A percentile compares a stretch with the other conserved stretches of the same genome.
These are phyloP conservation scores for Tricholoma furcatifolium DNA, from an alignment of 768 basidiomycete genomes.

Conservation along the genomic window DNA sequence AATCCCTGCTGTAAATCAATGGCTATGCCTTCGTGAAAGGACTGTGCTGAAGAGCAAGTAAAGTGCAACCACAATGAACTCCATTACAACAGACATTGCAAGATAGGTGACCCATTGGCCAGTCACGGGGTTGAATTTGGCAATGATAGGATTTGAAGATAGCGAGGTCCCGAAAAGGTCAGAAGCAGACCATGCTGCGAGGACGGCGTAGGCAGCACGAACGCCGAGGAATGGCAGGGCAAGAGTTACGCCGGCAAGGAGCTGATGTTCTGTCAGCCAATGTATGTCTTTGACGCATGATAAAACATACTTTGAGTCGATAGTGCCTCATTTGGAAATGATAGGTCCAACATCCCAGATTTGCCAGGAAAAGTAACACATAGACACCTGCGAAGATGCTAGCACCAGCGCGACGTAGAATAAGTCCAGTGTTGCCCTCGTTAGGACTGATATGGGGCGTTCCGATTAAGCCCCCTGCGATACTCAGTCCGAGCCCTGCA, in stretches of 20 bases:
- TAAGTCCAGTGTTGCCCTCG: slow-evolving; percentile 31
- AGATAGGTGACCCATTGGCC: slow-evolving; percentile 62
- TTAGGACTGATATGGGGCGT: slow-evolving; percentile 33
- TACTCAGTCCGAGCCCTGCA: slow-evolving; percentile 38
- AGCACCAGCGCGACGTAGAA: slow-evolving; percentile 42
- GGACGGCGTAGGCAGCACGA: slow-evolving; percentile 54
- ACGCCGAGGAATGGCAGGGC: slow-evolving; percentile 63
- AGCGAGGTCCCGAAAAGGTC: slow-evolving; percentile 37
- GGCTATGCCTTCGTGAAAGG: slow-evolving; percentile 31
- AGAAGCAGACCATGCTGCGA: slow-evolving; percentile 57
- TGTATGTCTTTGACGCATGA: neutral
- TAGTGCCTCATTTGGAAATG: slow-evolving; percentile 45
- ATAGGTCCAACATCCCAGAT: slow-evolving; percentile 44
- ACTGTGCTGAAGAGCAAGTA: slow-evolving; percentile 48
- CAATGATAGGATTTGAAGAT: slow-evolving; percentile 41
- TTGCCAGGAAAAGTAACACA: slow-evolving; percentile 36
- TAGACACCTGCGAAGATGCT: slow-evolving; percentile 42
- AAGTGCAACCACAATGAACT: slow-evolving; percentile 48
- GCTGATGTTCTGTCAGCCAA: slow-evolving; percentile 31
- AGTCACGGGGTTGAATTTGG: slow-evolving; percentile 54
- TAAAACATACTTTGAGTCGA: slow-evolving; percentile 40
- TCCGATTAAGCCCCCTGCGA: slow-evolving; percentile 48
- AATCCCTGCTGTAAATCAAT: neutral
- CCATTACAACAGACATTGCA: slow-evolving; percentile 59
- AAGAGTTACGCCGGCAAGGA: slow-evolving; percentile 51